Base-by-base conservation (phyloP, 805 yeast genomes). In the Ogataea sp. region DNA sequence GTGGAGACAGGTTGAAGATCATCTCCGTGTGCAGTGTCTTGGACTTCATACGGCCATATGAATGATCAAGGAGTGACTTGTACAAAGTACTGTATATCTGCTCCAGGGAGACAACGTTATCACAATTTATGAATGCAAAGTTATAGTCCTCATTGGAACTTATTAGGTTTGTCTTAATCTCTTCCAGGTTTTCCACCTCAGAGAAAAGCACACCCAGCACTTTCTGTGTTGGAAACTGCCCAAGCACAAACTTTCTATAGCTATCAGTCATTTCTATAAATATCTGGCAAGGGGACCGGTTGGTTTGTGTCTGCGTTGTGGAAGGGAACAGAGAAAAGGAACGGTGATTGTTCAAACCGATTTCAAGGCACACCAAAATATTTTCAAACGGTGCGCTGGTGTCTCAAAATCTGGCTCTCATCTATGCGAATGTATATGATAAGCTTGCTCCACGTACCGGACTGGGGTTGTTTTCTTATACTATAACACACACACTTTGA, bases 21-120 rank as follows among this genome's bases (percentile, higher is more conserved):
- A 82, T 65, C 51, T 86, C 95, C 0, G 93, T 78, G 52, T 83
- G 83, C 25, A 85, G 48, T 1, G 78, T 70, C 47, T 71, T 77
- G 9, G 95, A 80, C 46, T 79, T 70, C 65, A 75, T 67, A 17
- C 58, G 66, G 13, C 65, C 73, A 28, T 65, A 63, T 1, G 53
- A 53, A 20, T 56, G 49, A 53, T 83, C 88, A 13, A 69, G 56
- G 2, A 84, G 48, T 2, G 85, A 73, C 46, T 80, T 71, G 53
- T 80, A 76, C 1, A 80, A 56, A 1, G 85, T 78, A 35, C 79
- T 65, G 39, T 67, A 62, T 11, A 86, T 47, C 46, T 83, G 93
- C 44, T 82, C 86, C 14, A 65, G 38, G 0, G 86, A 77, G 2
- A 78, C 57, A 2, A 86, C 55, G 18, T 75, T 68, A 10, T 61